Evolutionary conservation across 2,329 filamentous ascomycete genomes (phyloP).

Genomic region (Colletotrichum spaethianum): DNA sequence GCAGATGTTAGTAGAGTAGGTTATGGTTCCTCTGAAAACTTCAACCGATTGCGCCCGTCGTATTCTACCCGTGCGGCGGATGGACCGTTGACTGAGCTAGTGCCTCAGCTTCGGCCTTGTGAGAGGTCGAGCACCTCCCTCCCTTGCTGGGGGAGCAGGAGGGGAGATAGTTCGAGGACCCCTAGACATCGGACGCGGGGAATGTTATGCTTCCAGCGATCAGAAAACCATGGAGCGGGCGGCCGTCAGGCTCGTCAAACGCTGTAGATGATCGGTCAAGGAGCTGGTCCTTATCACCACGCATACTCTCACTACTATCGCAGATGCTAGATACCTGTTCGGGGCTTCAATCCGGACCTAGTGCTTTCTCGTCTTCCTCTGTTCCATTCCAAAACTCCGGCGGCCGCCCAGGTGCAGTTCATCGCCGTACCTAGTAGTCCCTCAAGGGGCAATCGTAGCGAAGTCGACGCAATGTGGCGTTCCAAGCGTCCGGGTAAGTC

Average conservation of each 20-base stretch:
- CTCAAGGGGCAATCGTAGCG: background rate
- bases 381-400: background rate
- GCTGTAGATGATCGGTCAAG: background rate
- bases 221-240: background rate
- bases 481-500: background rate
- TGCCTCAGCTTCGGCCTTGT: background rate
- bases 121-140: background rate
- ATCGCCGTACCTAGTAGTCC: background rate
- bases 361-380: background rate
- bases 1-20: background rate
- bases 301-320: background rate
- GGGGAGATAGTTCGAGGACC: background rate
- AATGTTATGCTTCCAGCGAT: background rate
- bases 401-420: background rate
- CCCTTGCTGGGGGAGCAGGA: background rate
- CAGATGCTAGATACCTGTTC: background rate
- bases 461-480: constrained; percentile 12
- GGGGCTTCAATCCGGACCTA: constrained; percentile 17
- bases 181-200: background rate
- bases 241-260: background rate
- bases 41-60: background rate
- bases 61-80: background rate
- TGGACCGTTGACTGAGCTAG: background rate
- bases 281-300: background rate
- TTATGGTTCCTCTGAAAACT: background rate